Evolutionary conservation across 768 basidiomycete species (phyloP), one percentile per base, ranked within the genome.

Genomic region (Piloderma croceum): DNA sequence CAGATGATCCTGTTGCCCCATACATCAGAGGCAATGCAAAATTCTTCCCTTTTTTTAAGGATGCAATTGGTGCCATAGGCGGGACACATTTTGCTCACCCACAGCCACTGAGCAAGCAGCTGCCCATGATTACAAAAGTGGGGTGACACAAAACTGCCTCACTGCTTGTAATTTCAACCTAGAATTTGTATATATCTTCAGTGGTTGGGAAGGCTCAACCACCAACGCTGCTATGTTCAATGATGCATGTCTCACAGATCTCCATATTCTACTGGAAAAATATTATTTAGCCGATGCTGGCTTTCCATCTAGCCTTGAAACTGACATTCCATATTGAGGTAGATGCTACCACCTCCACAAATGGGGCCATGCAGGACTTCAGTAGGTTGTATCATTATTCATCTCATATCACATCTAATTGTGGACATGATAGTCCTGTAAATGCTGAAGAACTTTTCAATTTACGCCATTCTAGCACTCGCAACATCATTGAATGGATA

Each of bases 121-220:
- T 3, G 42, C 41, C 29, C 42, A 47, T 3, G 52, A 61, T 40
- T 46, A 44, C 3, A 62, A 60, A 31, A 49, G 58, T 10, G 12
- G 20, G 5, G 42, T 57, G 0, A 51, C 47, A 9, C 57, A 59
- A 39, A 65, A 67, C 41, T 49, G 49, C 11, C 54, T 73, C 6
- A 63, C 65, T 11, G 53, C 42, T 3, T 65, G 59, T 10, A 47
- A 48, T 1, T 69, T 69, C 36, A 36, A 53, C 24, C 38, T 70
- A 20, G 27, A 38, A 2, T 71, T 72, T 36, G 46, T 52, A 5
- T 73, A 70, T 47, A 32, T 67, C 5, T 44, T 65, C 4, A 60
- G 54, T 40, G 65, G 68, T 1, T 70, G 63, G 61, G 69, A 73
- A 31, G 69, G 69, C 1, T 61, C 58, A 24, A 54, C 55, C 4